phyloP scores from a whole-genome alignment of 768 basidiomycete genomes.

The Mrakia blollopis region DNA sequence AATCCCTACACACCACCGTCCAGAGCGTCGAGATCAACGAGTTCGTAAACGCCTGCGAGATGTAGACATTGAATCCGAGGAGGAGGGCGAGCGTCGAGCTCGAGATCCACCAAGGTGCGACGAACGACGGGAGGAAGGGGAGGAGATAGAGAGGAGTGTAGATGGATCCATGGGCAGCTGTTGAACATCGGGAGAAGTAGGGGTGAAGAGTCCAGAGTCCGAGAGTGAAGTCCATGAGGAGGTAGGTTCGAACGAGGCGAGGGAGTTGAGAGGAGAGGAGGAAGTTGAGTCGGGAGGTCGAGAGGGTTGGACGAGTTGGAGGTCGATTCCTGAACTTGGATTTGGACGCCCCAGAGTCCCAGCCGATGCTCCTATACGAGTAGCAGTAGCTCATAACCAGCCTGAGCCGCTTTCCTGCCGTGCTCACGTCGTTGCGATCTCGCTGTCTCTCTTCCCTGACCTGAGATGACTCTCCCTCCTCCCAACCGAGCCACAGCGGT shows the following conservation, averaged over 20 bases:
- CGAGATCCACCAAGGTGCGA: conserved; percentile 3
- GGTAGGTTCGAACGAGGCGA: background rate
- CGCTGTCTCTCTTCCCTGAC: background rate
- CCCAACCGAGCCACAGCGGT: conserved; percentile 19
- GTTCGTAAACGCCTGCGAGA: conserved; percentile 15
- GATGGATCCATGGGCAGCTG: background rate
- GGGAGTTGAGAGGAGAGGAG: background rate
- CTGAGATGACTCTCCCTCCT: background rate
- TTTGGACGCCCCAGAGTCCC: conserved; percentile 2
- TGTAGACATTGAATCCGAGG: background rate
- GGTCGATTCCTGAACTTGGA: background rate
- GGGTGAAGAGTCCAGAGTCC: conserved; percentile 15
- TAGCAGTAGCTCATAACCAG: conserved; percentile 11
- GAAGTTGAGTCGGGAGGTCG: background rate
- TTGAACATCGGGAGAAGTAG: background rate
- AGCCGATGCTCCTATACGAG: conserved; percentile 16
- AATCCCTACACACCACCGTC: background rate
- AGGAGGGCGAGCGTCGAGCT: background rate
- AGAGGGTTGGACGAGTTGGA: background rate
- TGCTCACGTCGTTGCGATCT: background rate
- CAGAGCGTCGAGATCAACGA: background rate
- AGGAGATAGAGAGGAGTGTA: background rate
- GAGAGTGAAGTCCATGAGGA: background rate
- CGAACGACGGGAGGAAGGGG: background rate
- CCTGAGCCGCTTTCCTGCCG: background rate